Evolutionary conservation across 352 stramenopile species (phyloP).

Genomic region (Halophytophthora polymorphica): DNA sequence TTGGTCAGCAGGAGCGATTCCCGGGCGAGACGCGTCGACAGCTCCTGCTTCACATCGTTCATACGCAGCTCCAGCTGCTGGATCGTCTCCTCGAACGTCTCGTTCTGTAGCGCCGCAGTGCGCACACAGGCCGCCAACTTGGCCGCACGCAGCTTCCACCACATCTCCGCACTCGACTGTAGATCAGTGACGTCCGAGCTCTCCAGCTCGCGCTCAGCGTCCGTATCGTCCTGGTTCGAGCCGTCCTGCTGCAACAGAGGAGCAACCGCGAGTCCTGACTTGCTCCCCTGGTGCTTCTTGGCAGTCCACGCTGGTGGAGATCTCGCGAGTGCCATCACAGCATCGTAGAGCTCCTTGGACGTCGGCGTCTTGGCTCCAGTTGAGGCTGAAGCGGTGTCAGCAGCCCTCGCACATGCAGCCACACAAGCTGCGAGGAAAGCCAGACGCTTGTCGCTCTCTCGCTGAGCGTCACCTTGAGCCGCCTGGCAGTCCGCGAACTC

Average conservation of each 20-base stretch:
- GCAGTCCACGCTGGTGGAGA: slow-evolving; percentile 1
- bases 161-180: slow-evolving; percentile 7
- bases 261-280: too few relatives aligned
- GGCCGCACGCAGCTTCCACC: slow-evolving; percentile 28
- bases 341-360: slow-evolving; percentile 36
- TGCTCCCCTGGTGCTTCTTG: too few relatives aligned
- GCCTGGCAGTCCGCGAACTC: slow-evolving; percentile 38
- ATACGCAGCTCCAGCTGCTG: slow-evolving; percentile 38
- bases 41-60: slow-evolving; percentile 28
- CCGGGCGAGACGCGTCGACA: slow-evolving; percentile 30
- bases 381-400: slow-evolving; percentile 10
- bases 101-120: slow-evolving; percentile 31
- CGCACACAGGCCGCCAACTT: slow-evolving; percentile 40
- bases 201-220: not conserved
- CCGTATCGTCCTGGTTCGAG: too few relatives aligned
- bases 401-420: slow-evolving; percentile 31
- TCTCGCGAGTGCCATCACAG: slow-evolving; percentile 31
- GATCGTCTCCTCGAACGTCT: slow-evolving; percentile 48
- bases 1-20: slow-evolving; percentile 23
- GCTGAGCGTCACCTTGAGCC: slow-evolving; percentile 13
- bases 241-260: too few relatives aligned
- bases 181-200: not conserved
- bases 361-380: slow-evolving; percentile 13
- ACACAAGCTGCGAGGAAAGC: slow-evolving; percentile 43
- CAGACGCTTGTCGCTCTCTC: slow-evolving; percentile 40